These are phyloP conservation scores for Lentinula raphanica DNA, from an alignment of 768 basidiomycete genomes.

Conservation along the genomic window DNA sequence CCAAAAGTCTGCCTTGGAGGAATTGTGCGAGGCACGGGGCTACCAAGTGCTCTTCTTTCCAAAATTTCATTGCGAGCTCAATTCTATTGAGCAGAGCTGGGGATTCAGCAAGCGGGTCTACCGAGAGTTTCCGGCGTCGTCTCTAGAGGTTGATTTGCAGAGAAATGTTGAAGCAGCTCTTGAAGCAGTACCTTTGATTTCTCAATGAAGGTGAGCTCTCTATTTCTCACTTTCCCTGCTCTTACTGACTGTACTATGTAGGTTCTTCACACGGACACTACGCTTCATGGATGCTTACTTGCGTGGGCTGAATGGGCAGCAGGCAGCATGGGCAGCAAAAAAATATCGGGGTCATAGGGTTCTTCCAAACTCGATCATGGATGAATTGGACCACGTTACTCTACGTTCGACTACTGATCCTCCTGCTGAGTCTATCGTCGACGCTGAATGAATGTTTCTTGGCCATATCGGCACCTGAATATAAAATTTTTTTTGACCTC, in stretches of 20 bases:
- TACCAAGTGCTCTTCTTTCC: conserved; percentile 23
- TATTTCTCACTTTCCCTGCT: neutral
- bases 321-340: neutral
- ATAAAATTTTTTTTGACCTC: no score
- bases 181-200: neutral
- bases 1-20: conserved; percentile 10
- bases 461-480: no score
- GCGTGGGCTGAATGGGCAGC: neutral
- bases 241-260: neutral
- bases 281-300: neutral
- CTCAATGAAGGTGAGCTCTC: neutral
- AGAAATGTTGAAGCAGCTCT: neutral
- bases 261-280: neutral
- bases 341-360: neutral
- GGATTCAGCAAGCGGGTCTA: conserved; percentile 23
- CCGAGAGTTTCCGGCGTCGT: conserved; percentile 3
- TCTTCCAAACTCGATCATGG: no score
- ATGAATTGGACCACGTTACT: no score
- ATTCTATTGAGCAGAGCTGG: conserved; percentile 32
- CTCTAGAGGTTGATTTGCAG: neutral
- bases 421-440: no score
- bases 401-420: no score
- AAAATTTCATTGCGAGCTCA: conserved; percentile 35
- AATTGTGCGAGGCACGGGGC: conserved; percentile 15
- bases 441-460: no score